Conservation (phyloP, 2,329 filamentous ascomycete species). For the Cercospora berteroae region DNA sequence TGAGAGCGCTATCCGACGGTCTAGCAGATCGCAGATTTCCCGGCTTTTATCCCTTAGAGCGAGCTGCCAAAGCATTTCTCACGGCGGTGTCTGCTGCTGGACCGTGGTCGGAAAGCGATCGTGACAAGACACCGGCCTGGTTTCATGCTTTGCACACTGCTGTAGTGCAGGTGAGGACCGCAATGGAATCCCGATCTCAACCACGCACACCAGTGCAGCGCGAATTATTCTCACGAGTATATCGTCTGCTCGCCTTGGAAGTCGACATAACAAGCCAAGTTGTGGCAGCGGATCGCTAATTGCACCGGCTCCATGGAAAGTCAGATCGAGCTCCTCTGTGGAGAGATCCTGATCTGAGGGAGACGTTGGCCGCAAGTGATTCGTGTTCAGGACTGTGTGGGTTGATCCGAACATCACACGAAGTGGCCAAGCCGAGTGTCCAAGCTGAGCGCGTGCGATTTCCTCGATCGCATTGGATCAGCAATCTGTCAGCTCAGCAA, state of each 20-base stretch:
- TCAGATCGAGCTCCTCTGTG: background rate
- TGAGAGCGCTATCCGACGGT: background rate
- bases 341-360: background rate
- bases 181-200: background rate
- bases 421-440: no score
- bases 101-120: background rate
- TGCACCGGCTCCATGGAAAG: background rate
- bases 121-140: background rate
- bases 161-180: background rate
- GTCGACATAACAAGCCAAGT: background rate
- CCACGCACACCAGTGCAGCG: background rate
- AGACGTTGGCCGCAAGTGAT: background rate
- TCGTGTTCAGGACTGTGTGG: background rate
- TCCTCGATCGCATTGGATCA: background rate
- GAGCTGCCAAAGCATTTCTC: background rate
- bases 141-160: background rate
- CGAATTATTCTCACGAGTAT: background rate
- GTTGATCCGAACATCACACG: no score
- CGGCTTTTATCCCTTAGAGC: background rate
- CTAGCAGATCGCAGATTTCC: background rate
- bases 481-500: background rate
- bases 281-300: background rate
- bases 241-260: background rate
- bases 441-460: no score
- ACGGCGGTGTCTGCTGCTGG: background rate